Evolutionary conservation across 2,329 filamentous ascomycete genomes (phyloP), one percentile per base, ranked within the genome.

Genomic region (Grosmannia penicillata): DNA sequence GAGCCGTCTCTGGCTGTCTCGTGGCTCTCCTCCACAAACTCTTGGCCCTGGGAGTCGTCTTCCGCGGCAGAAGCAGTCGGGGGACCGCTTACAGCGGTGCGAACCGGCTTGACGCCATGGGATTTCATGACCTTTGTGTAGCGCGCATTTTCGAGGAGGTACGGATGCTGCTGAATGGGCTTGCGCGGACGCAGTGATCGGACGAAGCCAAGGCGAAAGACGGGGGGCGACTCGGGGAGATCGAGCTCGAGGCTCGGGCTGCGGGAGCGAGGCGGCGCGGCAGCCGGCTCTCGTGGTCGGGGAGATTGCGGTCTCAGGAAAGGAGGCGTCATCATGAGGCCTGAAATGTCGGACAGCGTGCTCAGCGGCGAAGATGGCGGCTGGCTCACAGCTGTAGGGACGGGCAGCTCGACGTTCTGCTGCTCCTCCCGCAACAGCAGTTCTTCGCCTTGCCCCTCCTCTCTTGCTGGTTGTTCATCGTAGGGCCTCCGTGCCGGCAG

Each of bases 91-190:
- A 15, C 50, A 42, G 58, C 51, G 29, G 71, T 54, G 38, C 61
- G 61, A 25, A 75, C 49, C 1, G 72, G 72, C 37, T 62, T 65
- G 22, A 75, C 53, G 19, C 72, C 72, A 40, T 70, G 70, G 4
- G 63, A 62, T 47, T 66, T 70, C 47, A 74, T 63, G 17, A 62
- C 53, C 4, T 55, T 67, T 39, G 63, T 66, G 49, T 74, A 75
- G 22, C 66, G 62, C 0, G 62, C 69, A 48, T 63, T 68, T 44
- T 76, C 72, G 4, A 75, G 55, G 6, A 68, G 53, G 44, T 75
- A 76, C 4, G 72, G 72, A 32, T 74, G 70, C 47, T 75, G 60
- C 48, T 76, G 72, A 7, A 75, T 75, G 1, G 70, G 70, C 43
- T 75, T 76, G 17, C 72, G 63, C 1, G 70, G 69, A 7, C 72